phyloP scores from a whole-genome alignment of 1,284 basidiomycete species.

The Ustanciosporium gigantosporum region DNA sequence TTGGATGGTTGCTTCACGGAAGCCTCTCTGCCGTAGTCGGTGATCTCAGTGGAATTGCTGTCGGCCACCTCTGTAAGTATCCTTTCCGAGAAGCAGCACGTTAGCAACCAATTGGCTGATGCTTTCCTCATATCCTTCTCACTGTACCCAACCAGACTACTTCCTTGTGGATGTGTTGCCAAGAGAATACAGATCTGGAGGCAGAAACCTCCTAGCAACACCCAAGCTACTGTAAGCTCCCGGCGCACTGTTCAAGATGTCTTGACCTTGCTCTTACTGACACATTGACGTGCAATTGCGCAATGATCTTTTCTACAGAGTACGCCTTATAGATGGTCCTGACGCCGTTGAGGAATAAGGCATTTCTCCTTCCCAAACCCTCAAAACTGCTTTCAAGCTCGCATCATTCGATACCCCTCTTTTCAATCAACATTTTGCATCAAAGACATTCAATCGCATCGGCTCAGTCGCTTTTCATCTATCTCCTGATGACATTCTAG shows the following conservation, averaged over 20 bases:
- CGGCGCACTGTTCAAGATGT: background rate
- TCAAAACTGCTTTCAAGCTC: too few species aligned
- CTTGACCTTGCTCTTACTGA: background rate
- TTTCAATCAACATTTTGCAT: too few species aligned
- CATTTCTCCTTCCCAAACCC: background rate
- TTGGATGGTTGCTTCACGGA: conserved; percentile 85
- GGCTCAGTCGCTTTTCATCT: too few species aligned
- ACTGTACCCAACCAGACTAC: conserved; percentile 69
- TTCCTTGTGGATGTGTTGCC: conserved; percentile 94
- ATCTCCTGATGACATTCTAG: too few species aligned
- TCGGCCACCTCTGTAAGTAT: conserved; percentile 57
- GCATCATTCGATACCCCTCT: conserved; percentile 25
- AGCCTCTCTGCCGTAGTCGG: conserved; percentile 81
- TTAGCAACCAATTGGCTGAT: too few species aligned
- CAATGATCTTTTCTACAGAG: too few species aligned
- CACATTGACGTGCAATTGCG: too few species aligned
- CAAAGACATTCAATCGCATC: too few species aligned
- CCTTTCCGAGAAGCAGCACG: too few species aligned
- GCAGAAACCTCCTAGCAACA: conserved; percentile 75
- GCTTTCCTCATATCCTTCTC: background rate
- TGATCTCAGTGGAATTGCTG: conserved; percentile 68
- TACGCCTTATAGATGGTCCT: too few species aligned
- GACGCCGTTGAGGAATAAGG: too few species aligned
- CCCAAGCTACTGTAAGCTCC: conserved; percentile 75
- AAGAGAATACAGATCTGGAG: conserved; percentile 81